Base-by-base conservation (phyloP, 352 stramenopile species). In the Pythium monospermum region DNA sequence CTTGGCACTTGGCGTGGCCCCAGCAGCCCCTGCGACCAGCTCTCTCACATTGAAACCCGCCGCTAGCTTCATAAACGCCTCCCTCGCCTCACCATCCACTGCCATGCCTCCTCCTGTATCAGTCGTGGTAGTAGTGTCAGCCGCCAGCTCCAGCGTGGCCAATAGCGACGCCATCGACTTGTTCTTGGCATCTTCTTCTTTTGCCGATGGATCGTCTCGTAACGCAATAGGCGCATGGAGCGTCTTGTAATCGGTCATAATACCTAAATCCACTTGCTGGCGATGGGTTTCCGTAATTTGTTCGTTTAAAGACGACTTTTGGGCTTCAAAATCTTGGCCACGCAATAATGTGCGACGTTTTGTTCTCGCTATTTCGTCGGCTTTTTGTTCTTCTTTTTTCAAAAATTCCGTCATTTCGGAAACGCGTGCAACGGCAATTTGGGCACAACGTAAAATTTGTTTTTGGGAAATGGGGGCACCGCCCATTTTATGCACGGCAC, bases 401-500 rank as follows among this genome's bases (percentile, higher is more conserved):
- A 93, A 53, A 22, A 89, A 76, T 15, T 75, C 80, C n/a, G 76
- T 88, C 48, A 93, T 49, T 33, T 89, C 79, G 26, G 74, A 61
- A 46, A 85, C 87, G 44, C 89, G 87, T 25, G 79, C 83, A 18
- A 79, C 77, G 6, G 85, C 85, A 35, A 93, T 67, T 37, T 88
- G 75, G 10, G 83, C 85, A 44, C 83, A 96, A 4, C 66, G 68
- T 36, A 94, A 63, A 39, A 96, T 76, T 37, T 86, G 73, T 27
- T 66, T 62, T 18, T 64, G 72, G 3, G 78, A 81, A 44, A 91
- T 66, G 23, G 80, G 66, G 16, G 80, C 69, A 22, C 89, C 91
- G 46, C 87, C 87, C 57, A 95, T 93, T 61, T 97, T 95, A 64
- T 94, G 84, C 49, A 96, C 73, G 10, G 81, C 78, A 51, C 87